Conservation (phyloP, 108 stramenopile genomes). For the Fragilariopsis cylindrus region DNA sequence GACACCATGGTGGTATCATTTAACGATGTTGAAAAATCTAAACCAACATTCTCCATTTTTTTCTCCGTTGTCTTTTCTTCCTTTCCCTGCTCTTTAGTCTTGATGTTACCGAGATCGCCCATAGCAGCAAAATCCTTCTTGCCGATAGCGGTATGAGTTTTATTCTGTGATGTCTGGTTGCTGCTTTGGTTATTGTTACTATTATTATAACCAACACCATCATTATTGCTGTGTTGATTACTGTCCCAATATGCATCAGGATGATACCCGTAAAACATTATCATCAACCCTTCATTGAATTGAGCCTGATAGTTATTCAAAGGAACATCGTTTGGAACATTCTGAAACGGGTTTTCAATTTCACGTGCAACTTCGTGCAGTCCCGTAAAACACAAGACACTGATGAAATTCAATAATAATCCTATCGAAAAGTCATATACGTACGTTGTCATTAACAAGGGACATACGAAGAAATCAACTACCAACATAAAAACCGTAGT, state of each 20-base stretch:
- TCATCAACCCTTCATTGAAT: slow-evolving; percentile 71
- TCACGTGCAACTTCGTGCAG: slow-evolving; percentile 68
- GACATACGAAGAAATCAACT: slow-evolving; percentile 47
- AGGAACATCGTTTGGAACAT: slow-evolving; percentile 81
- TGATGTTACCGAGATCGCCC: not conserved
- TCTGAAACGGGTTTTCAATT: slow-evolving; percentile 73
- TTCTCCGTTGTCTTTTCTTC: not conserved
- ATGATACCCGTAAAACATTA: slow-evolving; percentile 73
- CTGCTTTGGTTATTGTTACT: not conserved
- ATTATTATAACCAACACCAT: too few relatives aligned
- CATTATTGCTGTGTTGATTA: not conserved
- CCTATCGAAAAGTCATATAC: slow-evolving; percentile 43
- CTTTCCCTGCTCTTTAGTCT: not conserved
- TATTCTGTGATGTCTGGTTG: not conserved
- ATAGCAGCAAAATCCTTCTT: not conserved
- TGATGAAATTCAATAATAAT: slow-evolving; percentile 56
- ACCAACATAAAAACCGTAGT: slow-evolving; percentile 54
- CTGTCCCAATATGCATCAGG: slow-evolving; percentile 69
- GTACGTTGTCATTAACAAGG: slow-evolving; percentile 66
- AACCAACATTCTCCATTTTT: not conserved
- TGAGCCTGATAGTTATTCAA: slow-evolving; percentile 83
- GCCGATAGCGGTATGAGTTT: not conserved
- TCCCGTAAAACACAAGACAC: slow-evolving; percentile 58
- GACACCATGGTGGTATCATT: not conserved
- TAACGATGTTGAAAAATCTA: not conserved